Base-by-base conservation (phyloP, 164 flowering plant genomes). In the Sextonia rubra region DNA sequence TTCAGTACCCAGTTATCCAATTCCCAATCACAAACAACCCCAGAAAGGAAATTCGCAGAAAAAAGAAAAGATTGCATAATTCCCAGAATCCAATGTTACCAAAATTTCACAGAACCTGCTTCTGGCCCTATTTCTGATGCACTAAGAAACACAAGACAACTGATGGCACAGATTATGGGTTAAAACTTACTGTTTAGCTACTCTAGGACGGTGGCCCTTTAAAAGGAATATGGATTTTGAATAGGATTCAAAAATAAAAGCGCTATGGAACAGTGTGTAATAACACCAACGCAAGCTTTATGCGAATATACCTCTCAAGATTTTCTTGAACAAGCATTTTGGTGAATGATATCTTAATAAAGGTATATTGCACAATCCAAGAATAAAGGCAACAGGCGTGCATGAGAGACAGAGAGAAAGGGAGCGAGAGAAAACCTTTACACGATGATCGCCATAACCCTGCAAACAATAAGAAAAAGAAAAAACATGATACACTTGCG, bases 361-460 rank as follows among this genome's bases (percentile, higher is more conserved):
- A 52, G 58, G n/a, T 20, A 69, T 61, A 27, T 60, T 48, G 73
- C 58, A 18, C 17, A 52, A 52, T 17, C 58, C 58, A 52, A 15
- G 58, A 17, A 20, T 15, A 20, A 37, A 37, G 8, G 44, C 44
- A 37, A n/a, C n/a, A n/a, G 3, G 24, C 11, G 24, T 58, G 61
- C 12, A 12, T 60, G 63, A 67, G 72, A 61, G 64, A 67, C 68
- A 25, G 52, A 37, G 63, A 70, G n/a, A n/a, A n/a, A n/a, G 64
- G 48, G 64, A 62, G 75, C n/a, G n/a, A 75, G 67, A 69, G 27
- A 67, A 32, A 83, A 94, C 97, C 99, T 94, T 94, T 69, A 94
- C 99, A 94, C 74, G 24, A 94, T 91, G 48, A 94, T 88, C 71
- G 99, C 99, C 75, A 95, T 83, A 3, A 95, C 99, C 71, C 99